Evolutionary conservation across 768 basidiomycete species (phyloP).

Genomic region (Collybiopsis confluens): DNA sequence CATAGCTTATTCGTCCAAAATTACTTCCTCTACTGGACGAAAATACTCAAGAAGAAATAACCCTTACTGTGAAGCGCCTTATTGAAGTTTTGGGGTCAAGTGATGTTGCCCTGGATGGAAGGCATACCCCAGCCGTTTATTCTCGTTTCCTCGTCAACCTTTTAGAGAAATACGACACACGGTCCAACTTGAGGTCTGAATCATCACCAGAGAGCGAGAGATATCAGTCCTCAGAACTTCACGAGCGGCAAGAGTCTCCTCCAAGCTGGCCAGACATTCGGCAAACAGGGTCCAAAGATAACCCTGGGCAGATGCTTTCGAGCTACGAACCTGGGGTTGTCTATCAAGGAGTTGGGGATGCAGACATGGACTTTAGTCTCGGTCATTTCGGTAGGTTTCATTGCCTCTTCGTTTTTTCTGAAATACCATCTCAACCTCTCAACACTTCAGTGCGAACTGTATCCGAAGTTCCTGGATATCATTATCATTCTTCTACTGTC

Average conservation of each 20-base stretch:
- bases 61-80: conserved; percentile 36
- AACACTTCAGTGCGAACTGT: conserved; percentile 33
- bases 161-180: conserved; percentile 31
- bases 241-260: conserved; percentile 22
- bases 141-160: conserved; percentile 51
- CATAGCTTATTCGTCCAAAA: conserved; percentile 48
- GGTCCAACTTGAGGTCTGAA: neutral
- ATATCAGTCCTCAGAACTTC: conserved; percentile 17
- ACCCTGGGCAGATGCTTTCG: neutral
- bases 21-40: conserved; percentile 38
- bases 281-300: conserved; percentile 9
- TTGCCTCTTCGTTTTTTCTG: neutral
- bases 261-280: conserved; percentile 42
- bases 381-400: conserved; percentile 28
- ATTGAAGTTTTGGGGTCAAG: conserved; percentile 43
- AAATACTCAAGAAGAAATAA: conserved; percentile 35
- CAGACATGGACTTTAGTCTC: conserved; percentile 46
- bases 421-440: neutral
- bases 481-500: neutral
- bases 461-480: conserved; percentile 14
- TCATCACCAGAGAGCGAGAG: conserved; percentile 7
- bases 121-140: conserved; percentile 55
- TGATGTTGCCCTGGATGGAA: conserved; percentile 50
- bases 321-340: conserved; percentile 7
- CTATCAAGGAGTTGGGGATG: conserved; percentile 19